Base-by-base conservation (phyloP, 257 asterid genomes). In the Fraxinus excelsior region DNA sequence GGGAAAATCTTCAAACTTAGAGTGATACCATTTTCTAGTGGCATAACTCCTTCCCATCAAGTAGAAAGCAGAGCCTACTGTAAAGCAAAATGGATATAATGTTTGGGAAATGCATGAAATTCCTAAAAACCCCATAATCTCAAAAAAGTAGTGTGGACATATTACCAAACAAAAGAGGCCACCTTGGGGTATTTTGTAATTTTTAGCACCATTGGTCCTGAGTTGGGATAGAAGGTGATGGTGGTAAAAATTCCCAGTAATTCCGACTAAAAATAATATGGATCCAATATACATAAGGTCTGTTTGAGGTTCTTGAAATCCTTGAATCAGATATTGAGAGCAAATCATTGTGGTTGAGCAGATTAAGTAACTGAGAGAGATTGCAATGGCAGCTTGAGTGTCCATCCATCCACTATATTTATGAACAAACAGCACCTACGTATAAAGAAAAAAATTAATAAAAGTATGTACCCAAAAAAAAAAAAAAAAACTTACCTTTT, bases 121-220 rank as follows among this genome's bases (percentile, higher is more conserved):
- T 16, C 96, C 97, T 11, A 87, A 64, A 76, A 90, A 92, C 23
- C 84, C 87, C 3, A 90, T 14, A 46, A 91, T 84, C 79, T 88
- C 95, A 66, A 91, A 91, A 1, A 87, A 67, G 16, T 91, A 85
- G 46, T 88, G 96, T 2, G 94, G 97, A 53, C 97, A 92, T 46
- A 84, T 82, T 6, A 84, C 89, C 76, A 79, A 56, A 34, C 46
- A 14, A 42, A 90, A 90, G 11, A 92, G 82, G 10, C 94, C 92
- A 11, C 96, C 94, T 64, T 71, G 80, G 6, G 92, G 92, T 42
- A 90, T 84, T 74, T 82, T 88, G 88, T 92, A 90, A 66, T 74
- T 76, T 31, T 86, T 85, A 1, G 90, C 90, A n/a, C 86, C 90
- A 0, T 75, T 10, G 6, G 29, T 79, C 73, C 97, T 85, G 25